A percentile compares a stretch with the other conserved stretches of the same genome.
Conservation (phyloP, 257 asterid species). For the Solanum bulbocastanum region DNA sequence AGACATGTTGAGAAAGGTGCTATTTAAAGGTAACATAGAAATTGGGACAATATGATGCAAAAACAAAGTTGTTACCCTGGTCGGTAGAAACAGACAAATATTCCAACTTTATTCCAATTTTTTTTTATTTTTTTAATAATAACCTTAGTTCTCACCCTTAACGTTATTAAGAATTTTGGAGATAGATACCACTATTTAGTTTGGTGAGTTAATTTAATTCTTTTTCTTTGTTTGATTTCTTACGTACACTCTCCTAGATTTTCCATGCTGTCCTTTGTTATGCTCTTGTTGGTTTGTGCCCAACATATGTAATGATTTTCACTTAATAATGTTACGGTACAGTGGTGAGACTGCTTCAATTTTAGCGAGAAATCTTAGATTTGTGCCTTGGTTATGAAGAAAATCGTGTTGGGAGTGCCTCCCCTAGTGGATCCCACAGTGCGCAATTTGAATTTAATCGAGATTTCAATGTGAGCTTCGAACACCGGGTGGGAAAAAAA, state of each 20-base stretch:
- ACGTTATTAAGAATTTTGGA: background rate
- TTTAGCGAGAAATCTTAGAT: accelerated
- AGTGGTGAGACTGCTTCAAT: background rate
- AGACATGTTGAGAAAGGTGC: background rate
- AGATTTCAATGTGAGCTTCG: accelerated
- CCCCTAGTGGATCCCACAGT: background rate
- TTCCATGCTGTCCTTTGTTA: background rate
- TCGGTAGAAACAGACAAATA: constrained; percentile 45
- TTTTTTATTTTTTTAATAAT: background rate
- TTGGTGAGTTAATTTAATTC: background rate
- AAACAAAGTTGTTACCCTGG: constrained; percentile 29
- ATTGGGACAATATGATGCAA: constrained; percentile 26
- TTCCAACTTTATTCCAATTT: constrained; percentile 6
- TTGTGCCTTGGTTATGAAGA: too few relatives aligned
- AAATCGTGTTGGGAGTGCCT: too few relatives aligned
- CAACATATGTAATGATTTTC: background rate
- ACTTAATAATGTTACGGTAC: too few relatives aligned
- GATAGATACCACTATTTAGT: background rate
- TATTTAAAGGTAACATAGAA: background rate
- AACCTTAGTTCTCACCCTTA: background rate
- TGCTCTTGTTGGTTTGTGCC: background rate
- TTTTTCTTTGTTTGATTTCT: background rate
- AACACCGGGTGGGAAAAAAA: too few relatives aligned
- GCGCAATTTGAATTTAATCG: too few relatives aligned
- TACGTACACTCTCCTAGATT: background rate